Conservation (phyloP, 176 grass and related monocot species). For the Alloteropsis semialata region DNA sequence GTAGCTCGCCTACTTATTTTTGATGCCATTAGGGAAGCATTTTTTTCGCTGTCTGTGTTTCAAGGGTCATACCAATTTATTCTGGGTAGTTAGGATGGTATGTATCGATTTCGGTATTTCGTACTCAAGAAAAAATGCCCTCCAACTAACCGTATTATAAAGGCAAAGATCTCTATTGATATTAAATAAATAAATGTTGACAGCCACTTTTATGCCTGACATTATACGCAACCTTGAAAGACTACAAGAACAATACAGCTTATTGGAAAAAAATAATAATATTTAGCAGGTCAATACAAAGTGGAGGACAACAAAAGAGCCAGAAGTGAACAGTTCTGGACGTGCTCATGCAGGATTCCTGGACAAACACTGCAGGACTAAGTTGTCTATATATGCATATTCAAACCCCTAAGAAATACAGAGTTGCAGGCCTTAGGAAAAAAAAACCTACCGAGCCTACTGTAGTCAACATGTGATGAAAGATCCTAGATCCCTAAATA, state of each 20-base stretch:
- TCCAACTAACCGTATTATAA: conserved; percentile 1
- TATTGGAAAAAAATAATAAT: background rate
- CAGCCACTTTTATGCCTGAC: background rate
- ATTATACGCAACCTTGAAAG: background rate
- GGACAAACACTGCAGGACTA: conserved; percentile 44
- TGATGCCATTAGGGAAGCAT: background rate
- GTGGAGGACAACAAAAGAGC: background rate
- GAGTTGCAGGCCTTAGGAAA: conserved; percentile 15
- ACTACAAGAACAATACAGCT: background rate
- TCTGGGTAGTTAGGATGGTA: conserved; percentile 14
- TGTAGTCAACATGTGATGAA: conserved; percentile 36
- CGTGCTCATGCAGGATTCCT: conserved; percentile 33
- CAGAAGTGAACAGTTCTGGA: conserved; percentile 10
- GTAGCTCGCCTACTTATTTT: background rate
- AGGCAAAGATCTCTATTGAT: background rate
- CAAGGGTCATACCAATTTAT: background rate
- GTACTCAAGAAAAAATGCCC: background rate
- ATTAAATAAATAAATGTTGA: conserved; percentile 14
- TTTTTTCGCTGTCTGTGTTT: conserved; percentile 12
- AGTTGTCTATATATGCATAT: conserved; percentile 1
- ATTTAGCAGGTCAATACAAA: background rate
- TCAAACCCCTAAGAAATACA: conserved; percentile 19
- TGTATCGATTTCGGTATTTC: conserved; percentile 8
- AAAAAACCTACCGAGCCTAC: conserved; percentile 15
- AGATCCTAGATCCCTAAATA: conserved; percentile 34